Conservation (phyloP, 768 basidiomycete species). For the Trametes cingulata region DNA sequence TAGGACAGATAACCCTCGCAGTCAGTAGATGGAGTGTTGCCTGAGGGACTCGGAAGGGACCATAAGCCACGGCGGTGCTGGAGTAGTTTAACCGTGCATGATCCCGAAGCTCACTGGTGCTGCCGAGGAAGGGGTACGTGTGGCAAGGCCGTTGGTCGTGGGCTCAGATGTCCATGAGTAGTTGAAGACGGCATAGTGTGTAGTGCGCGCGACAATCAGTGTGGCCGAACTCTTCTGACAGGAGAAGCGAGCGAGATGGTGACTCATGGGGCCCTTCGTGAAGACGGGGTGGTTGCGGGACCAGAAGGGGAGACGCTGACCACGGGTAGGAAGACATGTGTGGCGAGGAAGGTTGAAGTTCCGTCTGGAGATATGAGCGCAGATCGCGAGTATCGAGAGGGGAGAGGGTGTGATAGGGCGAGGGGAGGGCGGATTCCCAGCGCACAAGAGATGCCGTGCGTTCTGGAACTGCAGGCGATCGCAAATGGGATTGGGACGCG, state of each 20-base stretch:
- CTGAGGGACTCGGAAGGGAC: not conserved
- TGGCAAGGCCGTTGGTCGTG: not conserved
- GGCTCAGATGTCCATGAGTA: constrained; percentile 1
- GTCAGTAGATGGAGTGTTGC: not conserved
- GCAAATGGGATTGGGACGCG: not conserved
- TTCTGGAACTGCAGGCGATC: constrained; percentile 16
- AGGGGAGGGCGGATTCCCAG: constrained; percentile 1
- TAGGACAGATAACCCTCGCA: constrained; percentile 1
- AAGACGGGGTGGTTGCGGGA: not conserved
- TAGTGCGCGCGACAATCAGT: constrained; percentile 3
- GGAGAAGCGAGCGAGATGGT: constrained; percentile 1
- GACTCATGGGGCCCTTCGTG: constrained; percentile 9
- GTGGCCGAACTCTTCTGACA: not conserved
- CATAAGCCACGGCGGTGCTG: too few relatives aligned
- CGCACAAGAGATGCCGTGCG: constrained; percentile 8
- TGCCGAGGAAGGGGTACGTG: constrained; percentile 5
- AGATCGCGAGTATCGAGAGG: constrained; percentile 11
- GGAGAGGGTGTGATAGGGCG: constrained; percentile 9
- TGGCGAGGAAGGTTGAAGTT: constrained; percentile 2
- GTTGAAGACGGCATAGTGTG: not conserved
- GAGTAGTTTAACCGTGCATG: constrained; percentile 1
- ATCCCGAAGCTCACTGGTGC: not conserved
- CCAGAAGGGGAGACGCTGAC: constrained; percentile 4
- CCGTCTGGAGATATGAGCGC: constrained; percentile 13
- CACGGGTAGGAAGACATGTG: not conserved